Evolutionary conservation across 495 filamentous ascomycete genomes (phyloP).

Genomic region (Penicillium turbatum): DNA sequence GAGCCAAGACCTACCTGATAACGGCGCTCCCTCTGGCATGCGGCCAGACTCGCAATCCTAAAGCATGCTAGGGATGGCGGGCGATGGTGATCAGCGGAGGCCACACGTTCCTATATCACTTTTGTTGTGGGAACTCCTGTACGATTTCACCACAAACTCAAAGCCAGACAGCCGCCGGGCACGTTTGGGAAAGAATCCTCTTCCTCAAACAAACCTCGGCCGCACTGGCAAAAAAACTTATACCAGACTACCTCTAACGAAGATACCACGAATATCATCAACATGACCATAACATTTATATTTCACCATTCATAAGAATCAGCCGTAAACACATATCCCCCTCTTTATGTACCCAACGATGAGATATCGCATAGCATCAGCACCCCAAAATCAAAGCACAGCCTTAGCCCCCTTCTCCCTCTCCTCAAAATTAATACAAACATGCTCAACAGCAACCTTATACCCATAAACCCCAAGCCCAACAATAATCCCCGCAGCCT

Average conservation of each 20-base stretch:
- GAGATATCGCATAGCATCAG: background rate
- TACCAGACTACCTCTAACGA: too few species aligned
- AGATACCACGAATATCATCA: too few species aligned
- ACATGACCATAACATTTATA: too few species aligned
- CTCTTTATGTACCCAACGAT: too few species aligned
- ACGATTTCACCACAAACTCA: too few species aligned
- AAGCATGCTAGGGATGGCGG: slow-evolving; percentile 5
- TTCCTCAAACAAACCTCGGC: too few species aligned
- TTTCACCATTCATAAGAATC: too few species aligned
- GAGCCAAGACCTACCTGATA: slow-evolving; percentile 28
- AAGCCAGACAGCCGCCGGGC: too few species aligned
- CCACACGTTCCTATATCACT: background rate
- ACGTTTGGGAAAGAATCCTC: too few species aligned
- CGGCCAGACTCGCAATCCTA: slow-evolving; percentile 26
- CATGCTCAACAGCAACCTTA: slow-evolving; percentile 63
- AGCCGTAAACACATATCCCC: too few species aligned
- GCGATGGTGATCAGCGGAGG: slow-evolving; percentile 11
- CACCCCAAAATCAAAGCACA: slow-evolving; percentile 6
- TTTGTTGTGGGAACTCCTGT: background rate
- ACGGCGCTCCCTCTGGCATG: slow-evolving; percentile 14
- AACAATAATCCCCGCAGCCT: slow-evolving; percentile 63
- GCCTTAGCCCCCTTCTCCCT: slow-evolving; percentile 29
- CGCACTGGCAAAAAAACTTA: too few species aligned
- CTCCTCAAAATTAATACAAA: slow-evolving; percentile 42
- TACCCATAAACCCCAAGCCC: slow-evolving; percentile 67